A percentile compares a stretch with the other conserved stretches of the same genome.
These are phyloP conservation scores for Penicillium egyptiacum DNA, from an alignment of 495 filamentous ascomycete genomes.

Conservation along the genomic window DNA sequence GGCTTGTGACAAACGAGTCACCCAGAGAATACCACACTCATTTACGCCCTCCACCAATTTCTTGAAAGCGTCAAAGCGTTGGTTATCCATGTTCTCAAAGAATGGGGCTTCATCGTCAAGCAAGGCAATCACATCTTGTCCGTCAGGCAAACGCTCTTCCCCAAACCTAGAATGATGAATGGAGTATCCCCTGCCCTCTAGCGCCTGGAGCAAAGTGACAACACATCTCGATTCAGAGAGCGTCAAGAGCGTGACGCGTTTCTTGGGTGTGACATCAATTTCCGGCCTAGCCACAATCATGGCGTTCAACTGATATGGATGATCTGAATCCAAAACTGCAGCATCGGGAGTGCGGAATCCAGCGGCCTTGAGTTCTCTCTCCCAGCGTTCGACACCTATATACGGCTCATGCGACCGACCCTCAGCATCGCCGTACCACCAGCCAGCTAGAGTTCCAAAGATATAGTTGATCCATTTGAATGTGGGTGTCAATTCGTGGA, in stretches of 20 bases:
- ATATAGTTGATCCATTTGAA: conserved; percentile 16
- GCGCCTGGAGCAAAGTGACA: not conserved
- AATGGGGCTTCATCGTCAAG: conserved; percentile 37
- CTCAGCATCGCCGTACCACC: conserved; percentile 35
- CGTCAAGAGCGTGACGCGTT: not conserved
- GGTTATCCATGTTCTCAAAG: conserved; percentile 29
- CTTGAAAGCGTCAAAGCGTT: conserved; percentile 26
- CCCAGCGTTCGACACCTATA: conserved; percentile 27
- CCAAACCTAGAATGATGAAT: conserved; percentile 23
- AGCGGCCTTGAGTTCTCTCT: conserved; percentile 24
- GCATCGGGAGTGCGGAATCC: conserved; percentile 34
- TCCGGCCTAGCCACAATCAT: conserved; percentile 32
- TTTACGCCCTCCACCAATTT: not conserved
- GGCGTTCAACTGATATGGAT: conserved; percentile 32
- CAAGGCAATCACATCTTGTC: conserved; percentile 37
- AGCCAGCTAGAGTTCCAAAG: conserved; percentile 23
- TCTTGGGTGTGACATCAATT: not conserved
- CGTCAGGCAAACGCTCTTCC: conserved; percentile 16
- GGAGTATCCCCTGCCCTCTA: conserved; percentile 16
- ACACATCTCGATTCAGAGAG: not conserved
- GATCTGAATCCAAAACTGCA: conserved; percentile 31
- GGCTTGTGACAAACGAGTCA: conserved; percentile 36
- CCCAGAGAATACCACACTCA: conserved; percentile 28
- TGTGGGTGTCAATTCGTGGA: conserved; percentile 23
- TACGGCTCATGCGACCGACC: conserved; percentile 28